Base-by-base conservation (phyloP, 1,139 yeast species). In the Yamadazyma taylorii region DNA sequence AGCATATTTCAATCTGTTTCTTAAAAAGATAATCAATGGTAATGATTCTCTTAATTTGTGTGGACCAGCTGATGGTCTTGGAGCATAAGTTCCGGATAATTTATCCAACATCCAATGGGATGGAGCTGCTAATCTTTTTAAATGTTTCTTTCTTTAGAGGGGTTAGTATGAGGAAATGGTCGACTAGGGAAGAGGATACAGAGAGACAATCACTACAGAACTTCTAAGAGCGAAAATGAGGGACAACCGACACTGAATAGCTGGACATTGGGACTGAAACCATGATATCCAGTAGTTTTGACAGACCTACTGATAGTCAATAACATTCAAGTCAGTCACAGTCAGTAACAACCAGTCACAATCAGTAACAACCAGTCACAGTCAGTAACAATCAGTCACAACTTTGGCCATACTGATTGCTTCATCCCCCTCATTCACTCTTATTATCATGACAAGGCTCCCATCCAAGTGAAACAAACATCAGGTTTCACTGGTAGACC, bases 51-150 rank as follows among this genome's bases (percentile, higher is more conserved):
- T 85, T 75, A 90, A 84, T 79, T 92, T 92, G 85, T 92, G 98
- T 70, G 98, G 98, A 81, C 98, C 98, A 59, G 96, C 85, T 52
- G 97, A 88, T 69, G 97, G 96, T 82, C 97, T 90, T 79, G 98
- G 98, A 58, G 98, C 98, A 74, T 92, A 92, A 68, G 89, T 81
- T 69, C 99, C 99, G 73, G 97, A 86, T 79, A 94, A 81, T 81
- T 94, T 94, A 95, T 92, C 98, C 82, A 94, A 86, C 95, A 94
- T 87, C 98, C 98, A 94, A 85, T 94, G 98, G 81, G 90, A 85
- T 81, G 99, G 99, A 46, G 72, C 72, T 52, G 69, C 69, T 58
- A 66, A 64, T 65, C 71, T 66, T 60, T 64, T 66, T 55, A 65
- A 60, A 50, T 65, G 71, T 61, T 66, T 66, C 67, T 63, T 65